Percentiles rank a stretch among this genome's conserved stretches.
Evolutionary conservation across 1,284 basidiomycete species (phyloP).

Genomic region (Marasmius fiardii): DNA sequence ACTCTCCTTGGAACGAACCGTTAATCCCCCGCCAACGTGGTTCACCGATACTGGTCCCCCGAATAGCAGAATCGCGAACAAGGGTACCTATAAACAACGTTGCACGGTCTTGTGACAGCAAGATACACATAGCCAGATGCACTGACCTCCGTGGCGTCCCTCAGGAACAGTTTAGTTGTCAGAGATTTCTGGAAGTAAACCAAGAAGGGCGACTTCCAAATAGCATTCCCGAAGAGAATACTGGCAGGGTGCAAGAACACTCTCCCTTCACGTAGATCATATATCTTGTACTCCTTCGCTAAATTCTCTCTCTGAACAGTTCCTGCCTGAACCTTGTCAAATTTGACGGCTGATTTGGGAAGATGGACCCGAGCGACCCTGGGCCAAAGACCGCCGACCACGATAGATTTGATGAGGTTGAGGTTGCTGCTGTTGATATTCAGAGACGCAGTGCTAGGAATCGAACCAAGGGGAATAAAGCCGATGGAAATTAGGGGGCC

Average conservation of each 20-base stretch:
- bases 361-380: constrained; percentile 72
- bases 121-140: background rate
- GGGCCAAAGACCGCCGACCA: constrained; percentile 84
- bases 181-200: constrained; percentile 82
- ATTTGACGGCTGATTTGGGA: constrained; percentile 74
- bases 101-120: background rate
- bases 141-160: constrained; percentile 84
- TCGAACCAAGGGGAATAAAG: constrained; percentile 52
- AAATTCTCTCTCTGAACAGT: constrained; percentile 79
- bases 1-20: constrained; percentile 49
- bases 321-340: constrained; percentile 79
- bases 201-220: constrained; percentile 78
- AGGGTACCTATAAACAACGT: constrained; percentile 54
- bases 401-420: constrained; percentile 78
- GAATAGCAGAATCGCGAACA: constrained; percentile 83
- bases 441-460: constrained; percentile 42
- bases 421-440: constrained; percentile 62
- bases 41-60: constrained; percentile 80
- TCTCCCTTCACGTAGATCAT: constrained; percentile 55
- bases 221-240: constrained; percentile 70
- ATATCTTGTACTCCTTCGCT: constrained; percentile 80
- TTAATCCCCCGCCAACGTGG: constrained; percentile 75
- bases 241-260: constrained; percentile 89
- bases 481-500: constrained; percentile 72
- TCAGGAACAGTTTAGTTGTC: constrained; percentile 84